phyloP scores from a whole-genome alignment of 2,329 filamentous ascomycete genomes.

The Zymoseptoria brevis region DNA sequence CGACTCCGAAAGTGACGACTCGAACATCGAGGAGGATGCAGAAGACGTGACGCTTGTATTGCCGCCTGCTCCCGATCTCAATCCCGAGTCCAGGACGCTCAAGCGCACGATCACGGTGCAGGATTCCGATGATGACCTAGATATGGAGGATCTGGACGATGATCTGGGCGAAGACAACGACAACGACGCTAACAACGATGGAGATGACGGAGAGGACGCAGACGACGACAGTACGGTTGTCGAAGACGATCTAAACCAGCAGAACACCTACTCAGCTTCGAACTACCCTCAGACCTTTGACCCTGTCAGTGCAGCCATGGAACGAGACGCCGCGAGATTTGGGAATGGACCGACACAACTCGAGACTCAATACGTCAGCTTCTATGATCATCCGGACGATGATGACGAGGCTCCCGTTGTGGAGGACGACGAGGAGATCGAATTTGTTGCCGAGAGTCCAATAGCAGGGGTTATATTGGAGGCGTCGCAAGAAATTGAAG shows the following conservation, averaged over 20 bases:
- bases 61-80: background rate
- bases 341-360: slow-evolving; percentile 10
- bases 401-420: background rate
- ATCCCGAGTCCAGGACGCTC: background rate
- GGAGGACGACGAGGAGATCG: background rate
- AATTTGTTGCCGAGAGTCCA: background rate
- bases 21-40: slow-evolving; percentile 1
- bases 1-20: slow-evolving; percentile 10
- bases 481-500: background rate
- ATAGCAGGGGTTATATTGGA: background rate
- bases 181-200: slow-evolving; percentile 4
- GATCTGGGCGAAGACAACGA: background rate
- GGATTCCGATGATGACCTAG: slow-evolving; percentile 2
- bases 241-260: slow-evolving; percentile 2
- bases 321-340: slow-evolving; percentile 14
- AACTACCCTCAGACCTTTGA: slow-evolving; percentile 15
- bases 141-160: background rate
- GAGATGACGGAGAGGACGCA: background rate
- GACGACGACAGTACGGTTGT: slow-evolving; percentile 5
- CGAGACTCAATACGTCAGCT: slow-evolving; percentile 1
- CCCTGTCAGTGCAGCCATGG: slow-evolving; percentile 14
- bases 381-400: background rate
- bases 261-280: slow-evolving; percentile 3
- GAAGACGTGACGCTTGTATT: background rate
- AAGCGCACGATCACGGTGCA: slow-evolving; percentile 5